Evolutionary conservation across 495 filamentous ascomycete species (phyloP).

Genomic region (Penicillium fimorum): DNA sequence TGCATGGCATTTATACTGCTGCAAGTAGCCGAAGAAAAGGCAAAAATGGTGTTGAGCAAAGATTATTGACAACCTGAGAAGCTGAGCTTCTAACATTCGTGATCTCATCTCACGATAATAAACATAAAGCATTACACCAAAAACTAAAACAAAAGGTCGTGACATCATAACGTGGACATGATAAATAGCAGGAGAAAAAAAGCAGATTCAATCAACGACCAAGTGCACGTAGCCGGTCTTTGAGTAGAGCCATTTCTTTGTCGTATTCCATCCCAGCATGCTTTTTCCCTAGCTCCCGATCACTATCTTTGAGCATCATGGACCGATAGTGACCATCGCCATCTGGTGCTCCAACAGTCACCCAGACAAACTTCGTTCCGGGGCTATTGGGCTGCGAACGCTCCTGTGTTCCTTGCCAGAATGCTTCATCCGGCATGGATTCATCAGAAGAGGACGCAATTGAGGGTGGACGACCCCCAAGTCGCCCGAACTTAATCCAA

Average conservation of each 20-base stretch:
- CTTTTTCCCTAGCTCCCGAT: conserved; percentile 16
- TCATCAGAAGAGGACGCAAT: conserved; percentile 18
- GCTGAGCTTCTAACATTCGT: conserved; percentile 5
- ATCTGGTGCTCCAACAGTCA: conserved; percentile 72
- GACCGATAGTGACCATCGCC: conserved; percentile 61
- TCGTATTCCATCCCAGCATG: conserved; percentile 22
- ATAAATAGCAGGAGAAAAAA: conserved; percentile 17
- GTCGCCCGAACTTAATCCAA: conserved; percentile 69
- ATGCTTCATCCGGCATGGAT: conserved; percentile 52
- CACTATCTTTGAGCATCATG: conserved; percentile 36
- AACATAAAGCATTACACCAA: conserved; percentile 11
- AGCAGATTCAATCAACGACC: conserved; percentile 20
- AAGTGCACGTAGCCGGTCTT: conserved; percentile 36
- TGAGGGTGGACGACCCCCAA: conserved; percentile 51
- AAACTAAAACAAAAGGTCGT: conserved; percentile 23
- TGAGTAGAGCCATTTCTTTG: conserved; percentile 35
- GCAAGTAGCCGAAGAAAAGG: background rate
- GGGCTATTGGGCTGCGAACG: conserved; percentile 44
- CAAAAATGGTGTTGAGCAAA: background rate
- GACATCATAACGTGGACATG: conserved; percentile 24
- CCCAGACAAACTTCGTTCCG: conserved; percentile 76
- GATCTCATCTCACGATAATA: conserved; percentile 1
- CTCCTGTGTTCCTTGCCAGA: conserved; percentile 69
- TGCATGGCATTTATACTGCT: background rate
- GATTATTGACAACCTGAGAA: conserved; percentile 1